Percentiles rank a stretch among this genome's conserved stretches.
Conservation (phyloP, 306 rosid species). For the Parietaria judaica region DNA sequence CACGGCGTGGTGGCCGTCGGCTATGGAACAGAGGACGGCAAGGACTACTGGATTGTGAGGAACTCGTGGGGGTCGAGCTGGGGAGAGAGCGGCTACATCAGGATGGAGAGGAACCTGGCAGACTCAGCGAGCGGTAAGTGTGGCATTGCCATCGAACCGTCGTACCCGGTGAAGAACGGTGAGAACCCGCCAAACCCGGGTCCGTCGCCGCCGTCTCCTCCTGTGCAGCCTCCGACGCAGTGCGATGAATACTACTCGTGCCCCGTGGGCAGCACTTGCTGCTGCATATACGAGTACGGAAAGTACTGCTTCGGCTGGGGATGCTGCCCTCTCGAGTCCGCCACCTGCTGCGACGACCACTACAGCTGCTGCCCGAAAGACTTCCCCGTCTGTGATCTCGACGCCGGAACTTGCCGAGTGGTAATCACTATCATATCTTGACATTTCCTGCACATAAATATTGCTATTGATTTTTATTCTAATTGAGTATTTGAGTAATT, state of each 20-base stretch:
- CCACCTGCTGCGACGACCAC: constrained; percentile 73
- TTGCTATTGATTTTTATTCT: too few species aligned
- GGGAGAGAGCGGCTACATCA: constrained; percentile 81
- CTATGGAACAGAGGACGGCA: constrained; percentile 59
- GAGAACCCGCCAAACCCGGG: constrained; percentile 72
- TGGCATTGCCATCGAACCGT: constrained; percentile 74
- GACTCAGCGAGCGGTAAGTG: constrained; percentile 45
- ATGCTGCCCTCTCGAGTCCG: constrained; percentile 78
- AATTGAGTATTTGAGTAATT: not conserved
- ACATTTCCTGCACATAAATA: too few species aligned
- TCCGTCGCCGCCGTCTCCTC: constrained; percentile 65
- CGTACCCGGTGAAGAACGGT: constrained; percentile 72
- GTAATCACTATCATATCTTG: constrained; percentile 23
- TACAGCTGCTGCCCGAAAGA: constrained; percentile 77
- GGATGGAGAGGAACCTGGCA: constrained; percentile 49
- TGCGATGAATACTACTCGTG: constrained; percentile 73
- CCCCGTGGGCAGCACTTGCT: constrained; percentile 59
- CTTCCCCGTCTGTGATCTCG: constrained; percentile 62
- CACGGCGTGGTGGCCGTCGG: constrained; percentile 78
- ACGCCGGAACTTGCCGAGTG: constrained; percentile 50
- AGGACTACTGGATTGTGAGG: constrained; percentile 73
- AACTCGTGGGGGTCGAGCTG: constrained; percentile 83
- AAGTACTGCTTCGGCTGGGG: constrained; percentile 80
- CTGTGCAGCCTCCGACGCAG: constrained; percentile 32
- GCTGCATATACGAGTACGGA: constrained; percentile 54